Evolutionary conservation across 768 basidiomycete genomes (phyloP).

Genomic region (Tremella mesenterica): DNA sequence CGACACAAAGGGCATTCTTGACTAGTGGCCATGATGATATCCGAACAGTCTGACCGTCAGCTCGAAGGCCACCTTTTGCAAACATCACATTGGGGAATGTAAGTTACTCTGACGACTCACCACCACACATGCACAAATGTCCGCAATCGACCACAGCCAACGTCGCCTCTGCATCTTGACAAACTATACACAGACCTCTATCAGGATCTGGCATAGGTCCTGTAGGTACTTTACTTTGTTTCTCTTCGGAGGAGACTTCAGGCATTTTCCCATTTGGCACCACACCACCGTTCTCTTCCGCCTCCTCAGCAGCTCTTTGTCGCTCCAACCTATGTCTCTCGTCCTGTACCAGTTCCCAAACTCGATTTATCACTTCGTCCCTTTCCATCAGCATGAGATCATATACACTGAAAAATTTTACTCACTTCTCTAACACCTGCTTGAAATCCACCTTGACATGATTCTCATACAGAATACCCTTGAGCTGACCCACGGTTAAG

Average conservation of each 20-base stretch:
- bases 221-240: conserved; percentile 27
- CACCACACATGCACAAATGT: conserved; percentile 45
- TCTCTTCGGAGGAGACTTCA: neutral
- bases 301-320: conserved; percentile 33
- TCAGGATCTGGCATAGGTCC: conserved; percentile 41
- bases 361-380: conserved; percentile 37
- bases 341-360: conserved; percentile 35
- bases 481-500: conserved; percentile 64
- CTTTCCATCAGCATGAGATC: conserved; percentile 3
- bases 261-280: neutral
- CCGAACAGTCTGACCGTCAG: conserved; percentile 28
- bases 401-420: neutral
- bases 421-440: conserved; percentile 66
- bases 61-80: neutral
- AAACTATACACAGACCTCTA: conserved; percentile 77
- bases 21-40: conserved; percentile 51
- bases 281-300: conserved; percentile 14
- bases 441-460: conserved; percentile 55
- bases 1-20: conserved; percentile 85
- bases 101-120: too few relatives aligned
- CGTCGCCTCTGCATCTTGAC: conserved; percentile 88
- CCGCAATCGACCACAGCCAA: conserved; percentile 93
- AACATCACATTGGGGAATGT: too few relatives aligned
- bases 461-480: conserved; percentile 69
- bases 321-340: conserved; percentile 42